Percentiles rank a stretch among this genome's conserved stretches.
Conservation (phyloP, 176 grass and related monocot genomes). For the Miscanthus lutarioriparius region DNA sequence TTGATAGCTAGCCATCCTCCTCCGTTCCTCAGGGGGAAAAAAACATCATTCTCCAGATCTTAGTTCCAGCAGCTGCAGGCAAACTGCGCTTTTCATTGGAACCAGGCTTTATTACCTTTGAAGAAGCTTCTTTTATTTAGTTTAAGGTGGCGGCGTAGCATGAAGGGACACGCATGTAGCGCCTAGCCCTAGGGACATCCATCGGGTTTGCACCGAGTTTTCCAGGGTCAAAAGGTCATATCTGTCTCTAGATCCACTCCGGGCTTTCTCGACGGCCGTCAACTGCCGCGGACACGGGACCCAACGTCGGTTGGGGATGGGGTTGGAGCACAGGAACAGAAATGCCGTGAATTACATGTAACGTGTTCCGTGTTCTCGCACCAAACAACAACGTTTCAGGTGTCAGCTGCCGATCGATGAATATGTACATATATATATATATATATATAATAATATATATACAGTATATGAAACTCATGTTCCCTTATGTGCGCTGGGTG, state of each 20-base stretch:
- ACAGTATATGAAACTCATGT: too few relatives aligned
- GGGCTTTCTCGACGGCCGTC: conserved; percentile 28
- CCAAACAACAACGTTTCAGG: background rate
- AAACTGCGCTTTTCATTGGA: background rate
- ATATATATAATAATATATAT: too few relatives aligned
- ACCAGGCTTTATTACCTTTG: background rate
- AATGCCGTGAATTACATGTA: background rate
- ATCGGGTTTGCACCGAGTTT: background rate
- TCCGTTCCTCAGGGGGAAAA: too few relatives aligned
- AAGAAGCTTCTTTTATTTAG: conserved; percentile 5
- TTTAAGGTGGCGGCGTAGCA: background rate
- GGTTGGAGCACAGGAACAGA: background rate
- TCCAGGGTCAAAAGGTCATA: conserved; percentile 1
- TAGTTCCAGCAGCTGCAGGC: too few relatives aligned
- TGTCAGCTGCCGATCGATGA: background rate
- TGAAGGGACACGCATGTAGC: background rate
- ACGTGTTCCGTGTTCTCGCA: background rate
- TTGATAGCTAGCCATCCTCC: too few relatives aligned
- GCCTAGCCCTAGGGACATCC: too few relatives aligned
- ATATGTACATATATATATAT: background rate
- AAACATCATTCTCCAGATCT: too few relatives aligned
- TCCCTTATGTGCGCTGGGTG: background rate
- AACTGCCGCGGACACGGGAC: background rate
- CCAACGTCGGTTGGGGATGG: background rate
- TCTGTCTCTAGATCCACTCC: conserved; percentile 12